Evolutionary conservation across 176 grass and related monocot genomes (phyloP).

Genomic region (Carex cristatella): DNA sequence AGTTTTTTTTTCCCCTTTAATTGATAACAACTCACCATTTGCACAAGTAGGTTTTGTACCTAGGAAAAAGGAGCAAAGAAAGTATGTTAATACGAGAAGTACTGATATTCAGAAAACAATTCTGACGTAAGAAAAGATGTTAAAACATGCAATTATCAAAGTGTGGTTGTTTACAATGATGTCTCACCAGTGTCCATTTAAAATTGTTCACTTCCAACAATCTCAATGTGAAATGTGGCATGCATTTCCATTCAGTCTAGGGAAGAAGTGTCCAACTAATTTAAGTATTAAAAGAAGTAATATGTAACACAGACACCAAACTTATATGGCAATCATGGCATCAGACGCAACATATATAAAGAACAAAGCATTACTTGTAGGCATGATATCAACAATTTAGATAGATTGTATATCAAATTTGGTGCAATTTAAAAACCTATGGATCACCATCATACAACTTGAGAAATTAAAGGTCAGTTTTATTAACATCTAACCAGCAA

Average conservation of each 20-base stretch:
- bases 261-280: background rate
- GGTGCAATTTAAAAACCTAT: background rate
- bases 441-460: background rate
- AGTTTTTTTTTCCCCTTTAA: background rate
- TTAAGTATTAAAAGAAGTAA: background rate
- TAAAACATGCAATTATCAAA: background rate
- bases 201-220: background rate
- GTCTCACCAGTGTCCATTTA: background rate
- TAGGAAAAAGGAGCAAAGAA: conserved; percentile 38
- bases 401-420: background rate
- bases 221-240: background rate
- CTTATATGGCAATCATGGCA: background rate
- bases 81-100: conserved; percentile 2
- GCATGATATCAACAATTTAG: background rate
- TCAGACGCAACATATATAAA: background rate
- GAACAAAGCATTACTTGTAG: background rate
- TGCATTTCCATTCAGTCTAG: background rate
- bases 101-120: conserved; percentile 1
- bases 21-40: conserved; percentile 60
- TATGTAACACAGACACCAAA: background rate
- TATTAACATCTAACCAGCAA: background rate
- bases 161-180: background rate
- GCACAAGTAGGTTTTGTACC: conserved; percentile 89
- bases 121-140: background rate
- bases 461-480: background rate